phyloP scores from a whole-genome alignment of 1,284 basidiomycete species.

The Sanghuangporus baumii region DNA sequence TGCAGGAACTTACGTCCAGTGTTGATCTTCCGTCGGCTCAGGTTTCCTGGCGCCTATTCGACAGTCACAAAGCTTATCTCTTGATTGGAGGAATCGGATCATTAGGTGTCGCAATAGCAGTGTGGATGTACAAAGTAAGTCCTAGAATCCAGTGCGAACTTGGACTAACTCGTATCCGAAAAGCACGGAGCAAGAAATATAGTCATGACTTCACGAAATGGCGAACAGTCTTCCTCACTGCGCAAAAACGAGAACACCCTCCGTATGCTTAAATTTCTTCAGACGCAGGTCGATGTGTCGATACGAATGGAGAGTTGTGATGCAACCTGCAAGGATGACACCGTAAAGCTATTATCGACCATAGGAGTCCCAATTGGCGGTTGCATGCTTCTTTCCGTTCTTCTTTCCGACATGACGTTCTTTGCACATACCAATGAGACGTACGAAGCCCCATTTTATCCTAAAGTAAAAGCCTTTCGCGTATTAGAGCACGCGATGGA shows the following conservation, averaged over 20 bases:
- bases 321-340: conserved; percentile 23
- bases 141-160: background rate
- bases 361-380: conserved; percentile 28
- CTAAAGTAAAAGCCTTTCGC: conserved; percentile 30
- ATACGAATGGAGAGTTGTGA: conserved; percentile 28
- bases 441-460: conserved; percentile 26
- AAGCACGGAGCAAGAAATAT: conserved; percentile 35
- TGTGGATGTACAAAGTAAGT: conserved; percentile 35
- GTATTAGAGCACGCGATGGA: conserved; percentile 22
- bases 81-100: conserved; percentile 31
- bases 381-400: conserved; percentile 31
- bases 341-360: conserved; percentile 21
- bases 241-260: conserved; percentile 19
- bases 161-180: background rate
- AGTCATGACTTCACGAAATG: conserved; percentile 34
- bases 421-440: conserved; percentile 26
- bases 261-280: conserved; percentile 30
- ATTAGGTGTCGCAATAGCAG: conserved; percentile 30
- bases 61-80: conserved; percentile 21
- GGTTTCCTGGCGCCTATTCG: conserved; percentile 14
- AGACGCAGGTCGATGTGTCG: conserved; percentile 25
- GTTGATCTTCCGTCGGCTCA: background rate
- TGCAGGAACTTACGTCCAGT: background rate
- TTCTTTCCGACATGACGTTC: conserved; percentile 31
- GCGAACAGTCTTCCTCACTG: conserved; percentile 20